phyloP scores from a whole-genome alignment of 176 grass and related monocot species.

The Oryza brachyantha region DNA sequence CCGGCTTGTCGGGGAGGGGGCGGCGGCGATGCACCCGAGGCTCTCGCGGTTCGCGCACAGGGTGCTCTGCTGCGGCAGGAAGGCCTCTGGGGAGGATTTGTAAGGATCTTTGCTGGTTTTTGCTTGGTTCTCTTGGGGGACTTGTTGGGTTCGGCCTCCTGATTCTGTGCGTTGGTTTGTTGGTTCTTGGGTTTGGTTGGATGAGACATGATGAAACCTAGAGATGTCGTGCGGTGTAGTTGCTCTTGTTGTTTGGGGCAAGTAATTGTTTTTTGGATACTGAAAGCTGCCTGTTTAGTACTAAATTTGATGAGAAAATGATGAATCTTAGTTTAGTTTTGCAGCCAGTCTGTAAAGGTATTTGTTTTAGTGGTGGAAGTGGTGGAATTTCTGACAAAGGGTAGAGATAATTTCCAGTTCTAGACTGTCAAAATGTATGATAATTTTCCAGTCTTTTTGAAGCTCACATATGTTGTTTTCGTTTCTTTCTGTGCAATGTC shows the following conservation, averaged over 20 bases:
- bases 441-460: background rate
- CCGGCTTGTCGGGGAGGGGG: too few relatives aligned
- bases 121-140: background rate
- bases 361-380: background rate
- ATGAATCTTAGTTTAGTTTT: background rate
- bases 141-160: background rate
- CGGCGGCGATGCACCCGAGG: conserved; percentile 47
- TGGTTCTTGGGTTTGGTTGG: background rate
- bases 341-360: background rate
- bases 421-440: background rate
- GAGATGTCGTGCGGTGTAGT: background rate
- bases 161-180: background rate
- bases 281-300: background rate
- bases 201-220: background rate
- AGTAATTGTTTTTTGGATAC: background rate
- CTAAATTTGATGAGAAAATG: background rate
- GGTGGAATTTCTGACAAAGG: background rate
- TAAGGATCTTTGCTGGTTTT: background rate
- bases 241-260: background rate
- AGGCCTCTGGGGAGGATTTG: conserved; percentile 41
- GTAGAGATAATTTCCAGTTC: background rate
- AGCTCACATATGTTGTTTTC: background rate
- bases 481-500: background rate
- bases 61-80: conserved; percentile 54
- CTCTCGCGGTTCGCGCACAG: conserved; percentile 47